Conservation (phyloP, 768 basidiomycete genomes). For the Mycena galericulata region DNA sequence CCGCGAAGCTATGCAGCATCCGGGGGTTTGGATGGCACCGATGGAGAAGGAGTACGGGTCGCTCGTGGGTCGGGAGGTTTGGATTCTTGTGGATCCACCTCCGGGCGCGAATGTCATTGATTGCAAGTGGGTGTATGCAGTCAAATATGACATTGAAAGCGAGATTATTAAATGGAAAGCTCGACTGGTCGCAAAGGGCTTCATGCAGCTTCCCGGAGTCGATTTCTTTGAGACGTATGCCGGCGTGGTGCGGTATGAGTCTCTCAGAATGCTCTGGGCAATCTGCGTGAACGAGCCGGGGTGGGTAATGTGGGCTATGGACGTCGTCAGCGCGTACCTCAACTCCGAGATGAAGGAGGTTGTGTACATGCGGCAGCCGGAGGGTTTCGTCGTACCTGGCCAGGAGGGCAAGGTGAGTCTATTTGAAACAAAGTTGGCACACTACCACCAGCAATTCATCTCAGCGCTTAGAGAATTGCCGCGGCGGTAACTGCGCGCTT, state of each 20-base stretch:
- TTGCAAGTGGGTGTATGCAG: slow-evolving; percentile 47
- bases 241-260: neutral
- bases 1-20: slow-evolving; percentile 27
- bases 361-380: slow-evolving; percentile 51
- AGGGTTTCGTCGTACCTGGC: slow-evolving; percentile 31
- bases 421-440: neutral
- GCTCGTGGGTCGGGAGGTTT: slow-evolving; percentile 30
- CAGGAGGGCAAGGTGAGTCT: too few relatives aligned
- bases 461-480: neutral
- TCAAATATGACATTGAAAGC: slow-evolving; percentile 49
- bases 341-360: slow-evolving; percentile 38
- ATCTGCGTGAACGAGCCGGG: too few relatives aligned
- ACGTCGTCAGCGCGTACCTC: slow-evolving; percentile 48
- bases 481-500: neutral
- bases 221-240: slow-evolving; percentile 36
- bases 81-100: slow-evolving; percentile 33
- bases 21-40: slow-evolving; percentile 25
- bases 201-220: slow-evolving; percentile 43
- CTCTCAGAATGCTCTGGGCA: slow-evolving; percentile 30
- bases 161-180: slow-evolving; percentile 44
- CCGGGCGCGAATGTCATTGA: too few relatives aligned
- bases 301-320: slow-evolving; percentile 42
- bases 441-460: neutral
- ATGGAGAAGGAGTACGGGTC: slow-evolving; percentile 28
- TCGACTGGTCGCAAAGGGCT: slow-evolving; percentile 28